These are phyloP conservation scores for Auricularia sp. DNA, from an alignment of 768 basidiomycete genomes.

Conservation along the genomic window DNA sequence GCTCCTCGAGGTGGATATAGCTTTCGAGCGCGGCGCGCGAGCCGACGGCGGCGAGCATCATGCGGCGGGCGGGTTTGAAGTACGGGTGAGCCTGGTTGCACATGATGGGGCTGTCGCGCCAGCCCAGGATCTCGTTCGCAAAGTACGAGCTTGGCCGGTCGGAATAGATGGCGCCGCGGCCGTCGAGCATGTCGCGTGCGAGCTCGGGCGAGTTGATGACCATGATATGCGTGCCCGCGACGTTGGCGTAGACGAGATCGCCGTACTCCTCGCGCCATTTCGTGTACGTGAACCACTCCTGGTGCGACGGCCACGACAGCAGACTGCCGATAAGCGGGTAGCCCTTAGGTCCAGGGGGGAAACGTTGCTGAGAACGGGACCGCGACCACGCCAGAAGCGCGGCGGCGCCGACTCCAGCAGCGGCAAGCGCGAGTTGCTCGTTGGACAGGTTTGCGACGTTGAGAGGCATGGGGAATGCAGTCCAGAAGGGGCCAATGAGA, in stretches of 20 bases:
- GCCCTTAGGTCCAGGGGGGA: no score
- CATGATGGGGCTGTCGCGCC: neutral
- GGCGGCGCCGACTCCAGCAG: no score
- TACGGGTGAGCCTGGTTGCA: neutral
- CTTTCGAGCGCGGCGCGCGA: neutral
- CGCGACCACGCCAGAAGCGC: no score
- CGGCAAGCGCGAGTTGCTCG: no score
- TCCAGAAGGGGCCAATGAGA: no score
- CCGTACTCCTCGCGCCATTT: conserved; percentile 22
- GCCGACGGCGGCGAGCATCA: neutral
- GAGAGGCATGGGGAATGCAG: no score
- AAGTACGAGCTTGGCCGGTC: neutral
- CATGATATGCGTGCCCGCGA: conserved; percentile 50
- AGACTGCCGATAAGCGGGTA: no score
- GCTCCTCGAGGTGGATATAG: neutral
- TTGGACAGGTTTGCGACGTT: no score
- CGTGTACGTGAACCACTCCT: neutral
- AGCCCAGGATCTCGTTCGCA: neutral
- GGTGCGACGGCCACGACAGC: neutral
- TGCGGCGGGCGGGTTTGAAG: neutral
- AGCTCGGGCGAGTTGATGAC: conserved; percentile 11
- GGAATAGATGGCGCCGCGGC: conserved; percentile 2
- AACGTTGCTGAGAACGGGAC: no score
- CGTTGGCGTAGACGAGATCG: conserved; percentile 51
- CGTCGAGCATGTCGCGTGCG: conserved; percentile 12